Base-by-base conservation (phyloP, 257 asterid species). In the Anisodus acutangulus region DNA sequence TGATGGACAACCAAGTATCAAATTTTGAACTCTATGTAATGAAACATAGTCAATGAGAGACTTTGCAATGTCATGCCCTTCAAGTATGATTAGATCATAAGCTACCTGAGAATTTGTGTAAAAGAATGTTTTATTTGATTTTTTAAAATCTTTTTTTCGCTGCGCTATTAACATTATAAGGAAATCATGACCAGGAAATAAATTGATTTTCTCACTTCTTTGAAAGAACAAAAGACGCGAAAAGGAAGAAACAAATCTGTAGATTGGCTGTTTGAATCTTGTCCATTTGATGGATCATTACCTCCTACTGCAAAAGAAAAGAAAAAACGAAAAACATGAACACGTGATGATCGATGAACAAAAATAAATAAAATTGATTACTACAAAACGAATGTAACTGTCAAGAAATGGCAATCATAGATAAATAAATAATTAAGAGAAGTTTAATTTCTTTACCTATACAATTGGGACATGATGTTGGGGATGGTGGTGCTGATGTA, bases 1-100 rank as follows among this genome's bases (percentile, higher is more conserved):
- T 68, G 86, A 74, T 76, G 82, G 68, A 35, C 82, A 66, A 59
- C 86, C 86, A 58, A 76, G 45, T 39, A 83, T 81, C 86, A 83
- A 49, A 59, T 15, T 83, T 78, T 83, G 76, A 76, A 83, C 69
- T 83, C 86, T 83, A 62, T 74, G 60, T 15, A 60, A 11, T 35
- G 62, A 72, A 26, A 83, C 78, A 76, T 74, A 74, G 35, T 83
- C 78, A 31, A 83, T 41, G 11, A 83, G 78, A 62, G 86, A 82
- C 63, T 83, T 83, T 3, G 62, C 86, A 8, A 83, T 57, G 86
- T 74, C 83, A 19, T 83, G 67, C 74, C 68, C 86, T 41, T 83
- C 86, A 31, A 83, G 69, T 31, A 19, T 26, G 31, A 83, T 80
- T 22, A 80, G 59, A 22, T 83, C 86, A 83, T 80, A 83, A 39